Base-by-base conservation (phyloP, 805 yeast genomes). In the Yamadazyma tumulicola region DNA sequence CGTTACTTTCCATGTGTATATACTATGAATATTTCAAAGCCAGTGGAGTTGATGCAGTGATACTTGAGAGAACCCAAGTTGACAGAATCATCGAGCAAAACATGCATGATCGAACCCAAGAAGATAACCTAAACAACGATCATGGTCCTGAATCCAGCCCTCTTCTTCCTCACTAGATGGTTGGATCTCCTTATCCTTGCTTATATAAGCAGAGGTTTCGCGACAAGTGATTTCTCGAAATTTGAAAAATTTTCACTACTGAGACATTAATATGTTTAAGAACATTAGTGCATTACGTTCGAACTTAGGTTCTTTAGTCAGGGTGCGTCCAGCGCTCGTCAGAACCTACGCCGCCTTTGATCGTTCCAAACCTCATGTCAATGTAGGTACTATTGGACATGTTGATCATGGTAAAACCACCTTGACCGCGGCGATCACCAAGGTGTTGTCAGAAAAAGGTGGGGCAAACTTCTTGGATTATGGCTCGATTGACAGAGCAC, bases 321-420 rank as follows among this genome's bases (percentile, higher is more conserved):
- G 27, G n/a, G 12, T 26, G n/a, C 34, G 28, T 18, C 26, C 38
- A 18, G 18, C 17, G 9, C 21, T 35, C n/a, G 31, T 32, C 43
- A 62, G 72, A 57, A 30, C 53, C 11, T 66, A 66, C 46, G 95
- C 95, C 44, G 75, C 91, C 32, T 93, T 91, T 61, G 85, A 84
- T 66, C 91, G 98, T 72, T 74, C 88, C 51, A 93, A 93, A 74
- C 97, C 97, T 32, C 97, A 91, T 62, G 81, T 91, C 51, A 91
- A 91, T 70, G 77, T 91, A 52, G 98, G 97, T 72, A 91, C 97
- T 61, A 91, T 91, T 63, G 97, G 97, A 50, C 97, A 91, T 66
- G 97, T 91, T 49, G 98, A 91, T 73, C 97, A 91, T 69, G 98
- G 98, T 67, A 91, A 91, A 72, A 89, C 97, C 54, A 89, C 97